Base-by-base conservation (phyloP, 164 flowering plant species). In the Litsea cubeba region DNA sequence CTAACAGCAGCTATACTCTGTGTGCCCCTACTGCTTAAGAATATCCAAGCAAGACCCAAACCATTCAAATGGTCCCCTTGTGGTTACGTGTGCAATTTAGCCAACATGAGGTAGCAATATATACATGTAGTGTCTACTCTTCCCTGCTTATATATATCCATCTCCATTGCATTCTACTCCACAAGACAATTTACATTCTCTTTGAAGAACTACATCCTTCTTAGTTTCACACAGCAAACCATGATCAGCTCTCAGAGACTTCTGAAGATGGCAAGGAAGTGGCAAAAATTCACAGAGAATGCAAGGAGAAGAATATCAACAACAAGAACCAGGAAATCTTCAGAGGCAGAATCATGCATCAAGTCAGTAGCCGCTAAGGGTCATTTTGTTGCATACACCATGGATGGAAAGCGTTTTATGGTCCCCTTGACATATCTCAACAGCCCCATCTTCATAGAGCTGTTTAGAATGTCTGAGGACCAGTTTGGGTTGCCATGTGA, bases 391-490 rank as follows among this genome's bases (percentile, higher is more conserved):
- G 78, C 82, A 23, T 82, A 84, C 70, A 76, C 86, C 1, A 80
- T 64, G 35, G 84, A 84, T 50, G 81, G 80, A 5, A 82, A 71
- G 58, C 70, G 84, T 68, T 82, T 80, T 84, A 80, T 78, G 12
- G 76, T 82, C 50, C 84, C 84, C 20, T 26, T 78, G 63, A 71
- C 71, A 51, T 84, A 76, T 54, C 74, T 81, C 68, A 78, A 83
- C 25, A 82, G 74, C 68, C 84, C 84, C 15, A 81, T 83, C 25
- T 81, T 83, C 71, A 74, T 64, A 76, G 84, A 81, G 68, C 74
- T 83, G 17, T 65, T 83, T 62, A 81, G 76, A 58, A 81, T 81
- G 86, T 83, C 82, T 2, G 86, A 83, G 69, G 86, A 83, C 64
- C 84, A 83, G 81, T 83, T 76, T 50, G 84, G 84, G 12, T 72